Conservation (phyloP, 441 rosid species). For the Euphorbia corollata region DNA sequence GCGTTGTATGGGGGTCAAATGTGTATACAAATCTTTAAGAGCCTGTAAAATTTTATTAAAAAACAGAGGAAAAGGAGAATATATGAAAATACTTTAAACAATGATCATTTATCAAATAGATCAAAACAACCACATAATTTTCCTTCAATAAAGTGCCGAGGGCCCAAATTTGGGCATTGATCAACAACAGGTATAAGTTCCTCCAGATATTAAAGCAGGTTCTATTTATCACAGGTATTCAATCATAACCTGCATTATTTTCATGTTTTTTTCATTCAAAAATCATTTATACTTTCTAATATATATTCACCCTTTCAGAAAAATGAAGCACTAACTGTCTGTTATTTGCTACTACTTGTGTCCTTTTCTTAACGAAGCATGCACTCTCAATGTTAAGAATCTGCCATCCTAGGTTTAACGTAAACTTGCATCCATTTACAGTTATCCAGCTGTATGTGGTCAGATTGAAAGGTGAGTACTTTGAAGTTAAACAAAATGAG, state of each 20-base stretch:
- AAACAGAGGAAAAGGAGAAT: background rate
- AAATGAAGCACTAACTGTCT: background rate
- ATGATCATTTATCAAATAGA: background rate
- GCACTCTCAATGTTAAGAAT: background rate
- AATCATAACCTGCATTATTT: background rate
- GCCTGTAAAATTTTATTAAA: conserved; percentile 21
- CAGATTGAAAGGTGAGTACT: background rate
- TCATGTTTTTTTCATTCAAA: background rate
- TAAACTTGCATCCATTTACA: background rate
- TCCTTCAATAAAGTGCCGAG: background rate
- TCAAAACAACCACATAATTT: background rate
- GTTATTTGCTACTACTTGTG: background rate
- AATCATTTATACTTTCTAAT: background rate
- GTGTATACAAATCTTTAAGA: conserved; percentile 64
- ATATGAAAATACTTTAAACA: conserved; percentile 9
- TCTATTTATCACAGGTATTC: background rate
- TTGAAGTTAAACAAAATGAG: background rate
- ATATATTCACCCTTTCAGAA: background rate
- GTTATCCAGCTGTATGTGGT: background rate
- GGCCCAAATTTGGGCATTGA: conserved; percentile 9
- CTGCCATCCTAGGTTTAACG: background rate
- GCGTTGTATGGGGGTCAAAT: conserved; percentile 83
- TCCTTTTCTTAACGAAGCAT: background rate
- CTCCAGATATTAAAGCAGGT: background rate
- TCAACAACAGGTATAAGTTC: background rate